Percentiles rank a stretch among this genome's conserved stretches.
Evolutionary conservation across 345 rosid species (phyloP).

Genomic region (Isatis tinctoria): DNA sequence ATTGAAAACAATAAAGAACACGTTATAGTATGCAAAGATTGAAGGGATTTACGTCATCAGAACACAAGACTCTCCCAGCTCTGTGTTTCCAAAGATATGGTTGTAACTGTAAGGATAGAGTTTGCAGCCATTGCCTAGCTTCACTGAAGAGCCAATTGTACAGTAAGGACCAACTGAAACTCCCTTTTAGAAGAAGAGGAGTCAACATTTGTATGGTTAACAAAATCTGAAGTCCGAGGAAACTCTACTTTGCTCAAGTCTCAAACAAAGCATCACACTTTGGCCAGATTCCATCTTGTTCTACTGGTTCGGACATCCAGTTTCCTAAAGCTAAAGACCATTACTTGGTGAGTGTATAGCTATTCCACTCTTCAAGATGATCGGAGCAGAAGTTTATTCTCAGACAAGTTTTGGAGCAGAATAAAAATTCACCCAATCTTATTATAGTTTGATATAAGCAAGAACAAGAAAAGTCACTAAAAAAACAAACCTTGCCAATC

Average conservation of each 20-base stretch:
- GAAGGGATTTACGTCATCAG: slow-evolving; percentile 71
- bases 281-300: not conserved
- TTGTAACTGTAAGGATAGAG: slow-evolving; percentile 67
- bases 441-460: not conserved
- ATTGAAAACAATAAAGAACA: not conserved
- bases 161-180: slow-evolving; percentile 88
- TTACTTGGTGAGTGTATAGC: not conserved
- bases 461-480: not conserved
- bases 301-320: not conserved
- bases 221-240: not conserved
- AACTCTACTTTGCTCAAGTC: not conserved
- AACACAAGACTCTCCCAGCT: too few relatives aligned
- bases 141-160: slow-evolving; percentile 69
- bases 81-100: slow-evolving; percentile 78
- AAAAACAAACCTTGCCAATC: slow-evolving; percentile 60
- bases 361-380: not conserved
- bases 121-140: slow-evolving; percentile 69
- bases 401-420: not conserved
- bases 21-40: not conserved
- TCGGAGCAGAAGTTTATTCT: not conserved
- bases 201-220: not conserved
- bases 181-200: not conserved
- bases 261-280: slow-evolving; percentile 14
- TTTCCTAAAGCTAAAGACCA: not conserved
- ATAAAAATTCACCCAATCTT: not conserved